Evolutionary conservation across 805 yeast genomes (phyloP), one percentile per base, ranked within the genome.

Genomic region (Metschnikowia henanensis): DNA sequence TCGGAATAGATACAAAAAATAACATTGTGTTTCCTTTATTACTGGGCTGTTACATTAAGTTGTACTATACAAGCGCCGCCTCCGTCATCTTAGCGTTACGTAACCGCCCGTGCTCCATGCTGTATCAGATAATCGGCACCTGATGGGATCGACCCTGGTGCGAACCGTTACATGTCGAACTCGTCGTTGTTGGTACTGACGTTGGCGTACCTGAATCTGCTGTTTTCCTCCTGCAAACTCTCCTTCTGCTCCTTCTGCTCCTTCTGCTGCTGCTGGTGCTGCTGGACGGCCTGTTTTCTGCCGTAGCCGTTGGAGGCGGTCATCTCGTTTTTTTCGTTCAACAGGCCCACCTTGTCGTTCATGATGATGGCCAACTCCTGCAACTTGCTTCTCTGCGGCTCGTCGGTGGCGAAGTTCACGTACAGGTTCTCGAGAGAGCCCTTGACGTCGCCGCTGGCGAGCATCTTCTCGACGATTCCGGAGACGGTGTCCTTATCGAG

Each of bases 331-430:
- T 87, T 81, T 65, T 89, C 96, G 43, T 85, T 79, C 54, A 89
- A 76, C 58, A 83, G 81, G 45, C 77, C 77, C 40, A 87, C 84
- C 75, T 84, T 86, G 49, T 89, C 96, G 50, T 88, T 85, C 70
- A 94, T 76, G 35, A 84, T 80, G 50, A 89, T 73, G 17, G 97
- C 95, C 59, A 92, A 77, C 63, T 86, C 89, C 75, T 92, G 97
- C 66, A 92, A 77, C 61, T 81, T 84, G 48, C 94, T 76, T 55
- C 89, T 79, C 62, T 87, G 96, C 41, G 81, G 87, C 53, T 87
- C 91, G 56, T 80, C 81, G 44, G 81, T 75, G 36, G 55, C 59
- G 65, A 91, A 86, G 58, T 79, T 79, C 50, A 91, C 65, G 43
- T 79, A 75, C 49, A 75, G 74, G 53, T 83, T 87, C 58, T 86